A percentile compares a stretch with the other conserved stretches of the same genome.
These are phyloP conservation scores for Aspergillus sp. DNA, from an alignment of 2,329 filamentous ascomycete genomes.

Conservation along the genomic window DNA sequence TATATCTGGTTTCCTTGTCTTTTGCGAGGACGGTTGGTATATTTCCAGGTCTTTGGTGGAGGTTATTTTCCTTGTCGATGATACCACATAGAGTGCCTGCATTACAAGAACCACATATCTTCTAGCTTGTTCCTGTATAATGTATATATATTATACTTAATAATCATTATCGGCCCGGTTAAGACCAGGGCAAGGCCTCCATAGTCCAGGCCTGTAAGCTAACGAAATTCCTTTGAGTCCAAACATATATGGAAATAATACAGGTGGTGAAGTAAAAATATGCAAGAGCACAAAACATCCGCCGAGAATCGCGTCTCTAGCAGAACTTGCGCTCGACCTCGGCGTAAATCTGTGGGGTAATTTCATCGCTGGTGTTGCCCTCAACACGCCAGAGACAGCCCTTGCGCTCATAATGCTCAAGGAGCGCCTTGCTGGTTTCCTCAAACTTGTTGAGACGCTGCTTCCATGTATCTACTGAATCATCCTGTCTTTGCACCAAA, in stretches of 20 bases:
- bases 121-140: too few species aligned
- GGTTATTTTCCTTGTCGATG: neutral
- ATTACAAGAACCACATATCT: too few species aligned
- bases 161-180: too few species aligned
- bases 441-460: constrained; percentile 76
- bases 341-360: constrained; percentile 78
- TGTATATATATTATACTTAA: too few species aligned
- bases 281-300: neutral
- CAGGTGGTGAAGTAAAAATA: constrained; percentile 7
- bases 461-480: constrained; percentile 81
- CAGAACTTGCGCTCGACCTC: constrained; percentile 79
- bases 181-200: too few species aligned
- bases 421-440: constrained; percentile 75
- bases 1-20: too few species aligned
- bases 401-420: constrained; percentile 83
- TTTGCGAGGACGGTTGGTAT: too few species aligned
- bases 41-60: neutral
- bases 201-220: too few species aligned
- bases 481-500: constrained; percentile 77
- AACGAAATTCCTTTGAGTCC: too few species aligned
- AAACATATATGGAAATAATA: neutral
- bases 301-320: constrained; percentile 6
- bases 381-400: constrained; percentile 82
- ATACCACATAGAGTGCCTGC: too few species aligned
- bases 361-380: constrained; percentile 90